Evolutionary conservation across 768 basidiomycete genomes (phyloP).

Genomic region (Hericium coralloides): DNA sequence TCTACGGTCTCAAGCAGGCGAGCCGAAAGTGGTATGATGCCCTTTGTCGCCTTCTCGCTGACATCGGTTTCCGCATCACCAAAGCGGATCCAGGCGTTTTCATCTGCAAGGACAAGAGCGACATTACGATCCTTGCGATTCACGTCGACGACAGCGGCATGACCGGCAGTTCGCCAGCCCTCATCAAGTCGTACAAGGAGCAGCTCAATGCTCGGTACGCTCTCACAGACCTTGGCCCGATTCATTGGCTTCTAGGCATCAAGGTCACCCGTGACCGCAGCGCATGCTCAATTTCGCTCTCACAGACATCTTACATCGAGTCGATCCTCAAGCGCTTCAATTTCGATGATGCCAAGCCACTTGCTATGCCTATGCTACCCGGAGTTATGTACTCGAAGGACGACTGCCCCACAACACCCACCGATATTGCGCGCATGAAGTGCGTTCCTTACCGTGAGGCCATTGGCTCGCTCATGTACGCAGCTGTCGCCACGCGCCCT

Average conservation of each 20-base stretch:
- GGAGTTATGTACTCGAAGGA: neutral
- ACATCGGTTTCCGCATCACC: neutral
- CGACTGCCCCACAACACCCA: neutral
- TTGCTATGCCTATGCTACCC: slow-evolving; percentile 19
- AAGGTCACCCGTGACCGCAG: neutral
- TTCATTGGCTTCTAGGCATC: slow-evolving; percentile 5
- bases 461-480: slow-evolving; percentile 28
- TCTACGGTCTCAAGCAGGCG: neutral
- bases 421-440: slow-evolving; percentile 1
- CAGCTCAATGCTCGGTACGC: neutral
- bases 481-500: slow-evolving; percentile 24
- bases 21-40: neutral
- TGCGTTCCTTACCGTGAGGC: slow-evolving; percentile 17
- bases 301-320: slow-evolving; percentile 24
- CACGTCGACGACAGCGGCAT: neutral
- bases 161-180: neutral
- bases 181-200: neutral
- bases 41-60: neutral
- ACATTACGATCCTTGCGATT: neutral
- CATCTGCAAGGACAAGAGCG: neutral
- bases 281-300: slow-evolving; percentile 16
- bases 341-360: slow-evolving; percentile 17
- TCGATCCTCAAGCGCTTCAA: slow-evolving; percentile 16
- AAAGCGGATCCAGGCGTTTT: neutral
- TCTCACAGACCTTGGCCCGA: neutral